Evolutionary conservation across 148 eudicot species (phyloP), one percentile per base, ranked within the genome.

Genomic region (Polygonum maritimum): DNA sequence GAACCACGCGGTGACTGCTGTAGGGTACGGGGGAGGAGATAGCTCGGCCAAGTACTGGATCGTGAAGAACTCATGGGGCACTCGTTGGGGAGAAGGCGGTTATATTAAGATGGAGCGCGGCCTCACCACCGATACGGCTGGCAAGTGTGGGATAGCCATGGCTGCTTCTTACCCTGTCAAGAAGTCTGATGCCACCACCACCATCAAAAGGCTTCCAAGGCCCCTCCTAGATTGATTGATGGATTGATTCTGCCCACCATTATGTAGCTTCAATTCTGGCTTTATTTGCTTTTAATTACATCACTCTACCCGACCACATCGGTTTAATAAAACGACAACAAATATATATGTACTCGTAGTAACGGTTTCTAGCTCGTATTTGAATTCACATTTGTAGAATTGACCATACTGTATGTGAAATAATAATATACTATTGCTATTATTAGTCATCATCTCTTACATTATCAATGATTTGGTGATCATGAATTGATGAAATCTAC

Each of bases 11-110:
- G 81, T 86, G 45, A 75, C 83, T 1, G 49, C 75, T 1, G 72
- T 84, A 10, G 89, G 89, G 1, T 84, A 80, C 19, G 87, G 85
- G 4, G 48, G 69, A 0, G 58, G 31, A 1, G 10, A 41, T 14
- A 69, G 58, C 16, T 80, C 78, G 22, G 16, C 40, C 0, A 72
- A 82, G 48, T 82, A 82, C 14, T 84, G 89, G 89, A 12, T 84
- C 39, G 69, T 76, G 3, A 86, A 86, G 84, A 83, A 85, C 73
- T 79, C 82, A 0, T 85, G 85, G 84, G 86, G 88, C 36, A 67
- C 71, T 14, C 41, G 71, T 15, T 67, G 71, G 71, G 71, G 71
- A 67, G 71, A 67, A 67, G 71, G 11, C 19, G 71, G 71, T 16
- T 67, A 67, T 16, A 67, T 67, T 7, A 67, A 67, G 44, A 36